Conservation (phyloP, 2,329 filamentous ascomycete species). For the Venturia asperata region DNA sequence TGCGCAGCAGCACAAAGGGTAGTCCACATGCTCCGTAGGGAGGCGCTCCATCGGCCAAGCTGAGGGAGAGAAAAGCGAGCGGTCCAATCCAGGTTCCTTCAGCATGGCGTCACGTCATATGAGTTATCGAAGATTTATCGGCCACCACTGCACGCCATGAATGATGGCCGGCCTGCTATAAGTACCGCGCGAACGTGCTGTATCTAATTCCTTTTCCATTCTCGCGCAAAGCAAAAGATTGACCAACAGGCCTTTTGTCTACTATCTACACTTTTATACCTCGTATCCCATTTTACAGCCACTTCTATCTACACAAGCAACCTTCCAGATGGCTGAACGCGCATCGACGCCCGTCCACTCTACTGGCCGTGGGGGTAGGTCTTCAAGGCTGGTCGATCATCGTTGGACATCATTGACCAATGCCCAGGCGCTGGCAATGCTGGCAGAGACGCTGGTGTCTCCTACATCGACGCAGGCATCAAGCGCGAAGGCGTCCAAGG, state of each 20-base stretch:
- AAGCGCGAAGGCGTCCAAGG: slow-evolving; percentile 40
- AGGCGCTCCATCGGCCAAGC: background rate
- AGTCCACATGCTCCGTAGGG: background rate
- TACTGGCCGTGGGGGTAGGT: slow-evolving; percentile 20
- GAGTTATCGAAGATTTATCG: background rate
- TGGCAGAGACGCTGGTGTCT: slow-evolving; percentile 39
- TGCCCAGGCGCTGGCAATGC: slow-evolving; percentile 53
- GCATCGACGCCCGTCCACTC: slow-evolving; percentile 10
- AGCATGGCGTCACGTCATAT: slow-evolving; percentile 12
- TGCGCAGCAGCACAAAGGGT: background rate
- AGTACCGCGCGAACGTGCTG: background rate
- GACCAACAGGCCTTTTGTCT: background rate
- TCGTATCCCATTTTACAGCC: background rate
- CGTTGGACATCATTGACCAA: background rate
- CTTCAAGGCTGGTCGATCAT: background rate
- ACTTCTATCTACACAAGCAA: background rate
- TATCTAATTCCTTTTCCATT: background rate
- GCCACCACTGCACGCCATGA: background rate
- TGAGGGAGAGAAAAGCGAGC: background rate
- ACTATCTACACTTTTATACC: background rate
- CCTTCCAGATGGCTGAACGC: background rate
- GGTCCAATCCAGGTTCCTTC: background rate
- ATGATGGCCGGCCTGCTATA: background rate
- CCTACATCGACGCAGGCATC: slow-evolving; percentile 41
- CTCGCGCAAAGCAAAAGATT: background rate